A percentile compares a stretch with the other conserved stretches of the same genome.
Evolutionary conservation across 192 early-diverging fungal species (phyloP).

Genomic region (Polychytrium aggregatum): DNA sequence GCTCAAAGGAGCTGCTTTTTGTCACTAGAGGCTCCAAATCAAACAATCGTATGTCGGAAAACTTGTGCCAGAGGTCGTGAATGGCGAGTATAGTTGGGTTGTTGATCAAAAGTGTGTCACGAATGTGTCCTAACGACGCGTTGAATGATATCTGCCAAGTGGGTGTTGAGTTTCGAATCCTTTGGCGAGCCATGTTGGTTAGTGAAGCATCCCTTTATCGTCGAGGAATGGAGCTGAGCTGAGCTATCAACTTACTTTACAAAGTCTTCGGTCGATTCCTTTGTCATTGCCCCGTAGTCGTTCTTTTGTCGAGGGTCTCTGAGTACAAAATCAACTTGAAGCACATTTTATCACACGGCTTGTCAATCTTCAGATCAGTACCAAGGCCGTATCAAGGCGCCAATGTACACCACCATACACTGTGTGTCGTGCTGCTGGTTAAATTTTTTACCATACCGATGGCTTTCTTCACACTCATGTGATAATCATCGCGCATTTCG

Average conservation of each 20-base stretch:
- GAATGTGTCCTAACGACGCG: constrained; percentile 20
- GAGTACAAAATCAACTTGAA: constrained; percentile 49
- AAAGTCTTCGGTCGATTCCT: constrained; percentile 21
- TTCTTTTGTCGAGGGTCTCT: constrained; percentile 48
- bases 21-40: constrained; percentile 32
- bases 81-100: constrained; percentile 40
- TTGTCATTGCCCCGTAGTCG: constrained; percentile 10
- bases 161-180: constrained; percentile 32
- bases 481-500: constrained; percentile 56
- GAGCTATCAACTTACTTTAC: constrained; percentile 29
- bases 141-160: constrained; percentile 32
- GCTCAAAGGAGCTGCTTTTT: constrained; percentile 36
- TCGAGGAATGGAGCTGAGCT: no score
- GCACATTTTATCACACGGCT: not conserved
- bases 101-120: constrained; percentile 21
- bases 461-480: constrained; percentile 56
- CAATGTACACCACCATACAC: no score
- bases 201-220: no score
- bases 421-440: not conserved
- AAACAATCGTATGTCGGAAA: constrained; percentile 32
- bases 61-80: constrained; percentile 33
- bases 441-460: constrained; percentile 37
- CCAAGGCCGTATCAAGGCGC: not conserved
- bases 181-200: constrained; percentile 1
- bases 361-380: not conserved